Conservation (phyloP, 371 early-diverging fungal genomes). For the Saksenaea oblongispora region DNA sequence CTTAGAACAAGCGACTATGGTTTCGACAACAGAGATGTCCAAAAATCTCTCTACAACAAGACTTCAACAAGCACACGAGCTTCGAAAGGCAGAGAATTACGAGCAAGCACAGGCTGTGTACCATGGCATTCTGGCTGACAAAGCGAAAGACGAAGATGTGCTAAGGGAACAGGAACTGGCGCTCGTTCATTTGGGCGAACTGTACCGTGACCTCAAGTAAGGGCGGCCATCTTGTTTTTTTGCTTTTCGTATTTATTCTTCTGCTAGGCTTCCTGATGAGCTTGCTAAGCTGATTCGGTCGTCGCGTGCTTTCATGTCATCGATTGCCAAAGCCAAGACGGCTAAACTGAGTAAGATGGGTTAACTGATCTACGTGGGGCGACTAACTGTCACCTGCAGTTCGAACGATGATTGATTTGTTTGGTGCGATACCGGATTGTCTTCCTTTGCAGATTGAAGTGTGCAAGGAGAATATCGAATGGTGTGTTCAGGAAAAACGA, state of each 20-base stretch:
- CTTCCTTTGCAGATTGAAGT: conserved; percentile 88
- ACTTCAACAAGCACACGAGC: conserved; percentile 53
- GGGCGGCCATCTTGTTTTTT: not conserved
- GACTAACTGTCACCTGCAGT: conserved; percentile 44
- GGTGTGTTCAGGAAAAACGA: conserved; percentile 90
- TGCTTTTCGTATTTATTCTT: not conserved
- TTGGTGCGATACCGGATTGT: conserved; percentile 85
- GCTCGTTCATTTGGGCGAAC: conserved; percentile 61
- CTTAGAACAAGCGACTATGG: not conserved
- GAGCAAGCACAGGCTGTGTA: conserved; percentile 59
- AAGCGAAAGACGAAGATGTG: conserved; percentile 29
- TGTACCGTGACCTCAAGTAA: conserved; percentile 67
- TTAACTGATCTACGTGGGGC: not conserved
- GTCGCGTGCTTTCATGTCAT: conserved; percentile 75
- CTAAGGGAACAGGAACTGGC: conserved; percentile 61
- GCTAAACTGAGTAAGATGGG: conserved; percentile 83
- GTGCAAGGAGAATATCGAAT: conserved; percentile 92
- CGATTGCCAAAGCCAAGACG: conserved; percentile 94
- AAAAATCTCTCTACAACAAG: conserved; percentile 21
- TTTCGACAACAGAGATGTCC: conserved; percentile 6
- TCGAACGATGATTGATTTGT: conserved; percentile 85
- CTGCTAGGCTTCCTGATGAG: conserved; percentile 69
- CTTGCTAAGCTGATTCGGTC: conserved; percentile 81
- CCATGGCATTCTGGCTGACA: conserved; percentile 51
- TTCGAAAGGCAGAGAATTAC: conserved; percentile 48